phyloP scores from a whole-genome alignment of 176 grass and related monocot species.

The Pontederia paniculata region DNA sequence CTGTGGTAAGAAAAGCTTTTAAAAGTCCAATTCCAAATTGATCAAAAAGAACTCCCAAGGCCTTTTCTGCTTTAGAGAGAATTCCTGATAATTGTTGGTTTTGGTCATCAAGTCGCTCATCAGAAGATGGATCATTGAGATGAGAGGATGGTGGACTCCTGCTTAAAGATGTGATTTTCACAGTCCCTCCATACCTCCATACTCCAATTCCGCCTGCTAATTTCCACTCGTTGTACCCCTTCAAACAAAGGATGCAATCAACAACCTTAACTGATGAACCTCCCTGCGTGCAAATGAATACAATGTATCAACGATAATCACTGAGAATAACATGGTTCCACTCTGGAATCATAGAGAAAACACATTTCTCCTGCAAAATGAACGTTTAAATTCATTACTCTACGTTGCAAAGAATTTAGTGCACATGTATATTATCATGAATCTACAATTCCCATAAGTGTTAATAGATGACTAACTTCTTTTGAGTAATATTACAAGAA shows the following conservation, averaged over 20 bases:
- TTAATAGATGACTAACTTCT: too few species aligned
- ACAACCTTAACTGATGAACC: conserved; percentile 85
- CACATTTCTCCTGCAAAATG: too few species aligned
- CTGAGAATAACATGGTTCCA: too few species aligned
- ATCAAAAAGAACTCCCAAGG: conserved; percentile 40
- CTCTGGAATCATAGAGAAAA: too few species aligned
- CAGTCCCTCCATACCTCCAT: conserved; percentile 73
- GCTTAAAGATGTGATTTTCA: conserved; percentile 56
- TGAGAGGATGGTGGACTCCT: conserved; percentile 32
- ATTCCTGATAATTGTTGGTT: conserved; percentile 71
- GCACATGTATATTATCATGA: too few species aligned
- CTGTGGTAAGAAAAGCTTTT: conserved; percentile 48
- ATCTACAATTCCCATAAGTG: too few species aligned
- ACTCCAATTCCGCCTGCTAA: conserved; percentile 65
- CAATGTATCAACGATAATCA: background rate
- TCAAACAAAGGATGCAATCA: conserved; percentile 79
- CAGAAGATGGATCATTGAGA: conserved; percentile 24
- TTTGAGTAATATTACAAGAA: too few species aligned
- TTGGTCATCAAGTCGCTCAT: background rate
- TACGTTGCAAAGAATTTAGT: too few species aligned
- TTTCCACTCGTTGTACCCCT: conserved; percentile 77
- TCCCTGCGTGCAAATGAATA: conserved; percentile 26
- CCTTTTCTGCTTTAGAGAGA: conserved; percentile 41
- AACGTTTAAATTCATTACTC: too few species aligned
- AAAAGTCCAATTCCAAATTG: conserved; percentile 56